Evolutionary conservation across 495 filamentous ascomycete species (phyloP).

Genomic region (Penicillium parvum): DNA sequence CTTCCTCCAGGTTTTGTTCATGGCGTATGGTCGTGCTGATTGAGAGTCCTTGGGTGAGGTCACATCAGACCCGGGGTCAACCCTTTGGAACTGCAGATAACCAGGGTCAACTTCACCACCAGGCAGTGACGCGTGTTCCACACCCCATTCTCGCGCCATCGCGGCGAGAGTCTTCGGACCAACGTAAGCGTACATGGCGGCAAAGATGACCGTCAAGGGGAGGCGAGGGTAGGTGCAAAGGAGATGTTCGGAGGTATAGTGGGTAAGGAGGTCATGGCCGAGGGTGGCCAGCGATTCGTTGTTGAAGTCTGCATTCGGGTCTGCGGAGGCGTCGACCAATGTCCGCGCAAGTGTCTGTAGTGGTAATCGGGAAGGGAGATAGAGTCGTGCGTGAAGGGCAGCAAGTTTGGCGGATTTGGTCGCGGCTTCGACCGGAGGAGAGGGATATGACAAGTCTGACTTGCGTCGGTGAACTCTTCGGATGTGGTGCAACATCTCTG

Average conservation of each 20-base stretch:
- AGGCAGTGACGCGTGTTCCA: conserved; percentile 76
- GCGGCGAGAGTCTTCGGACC: conserved; percentile 65
- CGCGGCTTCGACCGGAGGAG: conserved; percentile 66
- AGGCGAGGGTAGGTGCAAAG: conserved; percentile 84
- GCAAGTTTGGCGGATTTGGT: conserved; percentile 80
- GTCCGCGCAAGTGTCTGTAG: conserved; percentile 80
- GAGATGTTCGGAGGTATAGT: conserved; percentile 83
- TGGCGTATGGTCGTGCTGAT: conserved; percentile 38
- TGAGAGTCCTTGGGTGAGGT: conserved; percentile 8
- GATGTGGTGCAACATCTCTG: conserved; percentile 14
- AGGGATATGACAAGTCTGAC: conserved; percentile 48
- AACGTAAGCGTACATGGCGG: conserved; percentile 77
- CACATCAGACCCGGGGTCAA: conserved; percentile 54
- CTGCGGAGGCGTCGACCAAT: conserved; percentile 79
- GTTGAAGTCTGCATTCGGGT: conserved; percentile 69
- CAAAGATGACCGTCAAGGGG: conserved; percentile 74
- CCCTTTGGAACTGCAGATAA: conserved; percentile 71
- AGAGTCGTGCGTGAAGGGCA: conserved; percentile 87
- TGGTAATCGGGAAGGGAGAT: conserved; percentile 75
- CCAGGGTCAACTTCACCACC: conserved; percentile 91
- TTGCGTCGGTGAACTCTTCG: conserved; percentile 18
- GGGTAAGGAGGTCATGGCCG: conserved; percentile 75
- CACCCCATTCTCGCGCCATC: conserved; percentile 80
- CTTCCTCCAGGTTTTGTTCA: conserved; percentile 58
- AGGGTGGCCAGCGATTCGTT: conserved; percentile 77